phyloP scores from a whole-genome alignment of 306 rosid genomes.

The Vachellia pachyceras region DNA sequence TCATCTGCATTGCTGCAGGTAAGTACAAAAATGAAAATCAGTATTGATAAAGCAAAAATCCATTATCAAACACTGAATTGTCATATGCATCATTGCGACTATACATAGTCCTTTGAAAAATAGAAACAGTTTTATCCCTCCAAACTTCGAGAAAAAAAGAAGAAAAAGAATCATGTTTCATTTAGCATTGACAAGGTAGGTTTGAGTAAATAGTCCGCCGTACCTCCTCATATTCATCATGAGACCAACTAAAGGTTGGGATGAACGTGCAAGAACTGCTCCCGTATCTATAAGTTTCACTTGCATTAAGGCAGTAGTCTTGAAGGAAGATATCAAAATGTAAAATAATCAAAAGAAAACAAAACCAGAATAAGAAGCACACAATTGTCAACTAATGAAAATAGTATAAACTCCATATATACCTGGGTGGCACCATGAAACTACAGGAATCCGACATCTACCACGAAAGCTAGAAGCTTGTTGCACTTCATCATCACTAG shows the following conservation, averaged over 20 bases:
- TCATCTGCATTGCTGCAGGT: slow-evolving; percentile 83
- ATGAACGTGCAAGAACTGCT: slow-evolving; percentile 98
- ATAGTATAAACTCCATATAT: slow-evolving; percentile 28
- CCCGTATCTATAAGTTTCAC: slow-evolving; percentile 67
- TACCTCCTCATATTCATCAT: slow-evolving; percentile 99
- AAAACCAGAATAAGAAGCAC: slow-evolving; percentile 28
- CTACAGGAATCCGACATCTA: slow-evolving; percentile 88
- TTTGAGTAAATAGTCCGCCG: slow-evolving; percentile 40
- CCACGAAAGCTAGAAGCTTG: slow-evolving; percentile 89
- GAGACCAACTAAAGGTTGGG: slow-evolving; percentile 97
- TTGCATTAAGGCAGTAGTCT: slow-evolving; percentile 32
- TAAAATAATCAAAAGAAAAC: slow-evolving; percentile 22
- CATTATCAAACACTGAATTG: neutral
- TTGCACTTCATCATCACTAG: slow-evolving; percentile 88
- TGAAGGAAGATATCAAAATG: slow-evolving; percentile 30
- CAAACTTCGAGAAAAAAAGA: neutral
- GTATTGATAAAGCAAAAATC: slow-evolving; percentile 14
- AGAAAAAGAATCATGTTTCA: slow-evolving; percentile 1
- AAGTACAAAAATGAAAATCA: slow-evolving; percentile 29
- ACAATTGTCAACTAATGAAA: slow-evolving; percentile 28
- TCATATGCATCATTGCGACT: slow-evolving; percentile 2
- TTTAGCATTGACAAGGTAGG: slow-evolving; percentile 8
- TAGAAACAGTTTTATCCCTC: slow-evolving; percentile 22
- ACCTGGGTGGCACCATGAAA: slow-evolving; percentile 96
- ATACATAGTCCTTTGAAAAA: neutral